These are phyloP conservation scores for Miscanthus lutarioriparius DNA, from an alignment of 176 grass and related monocot species.

Conservation along the genomic window DNA sequence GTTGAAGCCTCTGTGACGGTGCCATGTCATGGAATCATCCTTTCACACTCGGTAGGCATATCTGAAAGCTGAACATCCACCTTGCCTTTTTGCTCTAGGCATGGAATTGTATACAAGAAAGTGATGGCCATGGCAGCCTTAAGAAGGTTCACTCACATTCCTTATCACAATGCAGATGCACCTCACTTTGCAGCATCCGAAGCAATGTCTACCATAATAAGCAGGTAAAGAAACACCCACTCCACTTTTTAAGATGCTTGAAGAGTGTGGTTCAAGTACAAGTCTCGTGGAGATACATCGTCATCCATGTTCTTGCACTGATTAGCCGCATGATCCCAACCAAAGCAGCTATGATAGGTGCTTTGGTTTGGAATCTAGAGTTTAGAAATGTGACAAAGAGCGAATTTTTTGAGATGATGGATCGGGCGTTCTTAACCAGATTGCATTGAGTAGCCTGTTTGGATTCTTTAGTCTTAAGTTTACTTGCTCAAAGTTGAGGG, in stretches of 20 bases:
- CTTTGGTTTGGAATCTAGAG: neutral
- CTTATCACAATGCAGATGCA: neutral
- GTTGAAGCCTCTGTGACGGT: neutral
- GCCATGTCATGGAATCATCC: neutral
- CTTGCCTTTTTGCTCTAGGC: slow-evolving; percentile 25
- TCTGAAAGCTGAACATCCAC: slow-evolving; percentile 25
- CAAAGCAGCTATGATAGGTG: neutral
- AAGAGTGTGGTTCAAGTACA: slow-evolving; percentile 41
- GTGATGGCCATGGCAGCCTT: slow-evolving; percentile 22
- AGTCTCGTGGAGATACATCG: slow-evolving; percentile 24
- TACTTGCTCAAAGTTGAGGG: too few species aligned
- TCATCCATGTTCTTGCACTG: slow-evolving; percentile 36
- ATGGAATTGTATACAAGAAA: slow-evolving; percentile 31
- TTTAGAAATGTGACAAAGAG: neutral
- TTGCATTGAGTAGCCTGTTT: too few species aligned
- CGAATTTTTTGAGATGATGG: neutral
- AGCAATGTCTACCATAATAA: neutral
- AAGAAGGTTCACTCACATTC: slow-evolving; percentile 31
- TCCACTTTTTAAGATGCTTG: slow-evolving; percentile 22
- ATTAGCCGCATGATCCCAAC: slow-evolving; percentile 22
- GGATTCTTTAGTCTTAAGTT: too few species aligned
- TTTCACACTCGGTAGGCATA: neutral
- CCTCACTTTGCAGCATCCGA: slow-evolving; percentile 34
- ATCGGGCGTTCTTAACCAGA: too few species aligned
- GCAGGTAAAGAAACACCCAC: slow-evolving; percentile 10